phyloP scores from a whole-genome alignment of 129 eudicot genomes.

The Helianthus tuberosus region DNA sequence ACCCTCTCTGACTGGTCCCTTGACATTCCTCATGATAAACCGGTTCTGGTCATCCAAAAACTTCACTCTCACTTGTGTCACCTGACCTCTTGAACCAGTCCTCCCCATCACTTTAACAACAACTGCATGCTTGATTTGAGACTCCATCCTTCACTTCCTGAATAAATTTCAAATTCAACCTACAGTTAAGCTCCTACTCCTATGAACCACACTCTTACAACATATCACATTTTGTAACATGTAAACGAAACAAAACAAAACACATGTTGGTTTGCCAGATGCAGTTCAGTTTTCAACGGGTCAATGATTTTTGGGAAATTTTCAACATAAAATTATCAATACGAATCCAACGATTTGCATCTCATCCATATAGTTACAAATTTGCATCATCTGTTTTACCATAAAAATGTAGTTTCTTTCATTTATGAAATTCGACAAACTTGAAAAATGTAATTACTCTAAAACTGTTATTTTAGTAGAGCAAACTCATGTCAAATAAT shows the following conservation, averaged over 20 bases:
- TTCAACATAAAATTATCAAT: not conserved
- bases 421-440: too few relatives aligned
- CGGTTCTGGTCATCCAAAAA: constrained; percentile 38
- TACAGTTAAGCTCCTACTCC: not conserved
- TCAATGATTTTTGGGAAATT: too few relatives aligned
- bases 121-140: constrained; percentile 40
- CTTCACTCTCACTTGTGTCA: constrained; percentile 46
- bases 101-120: constrained; percentile 45
- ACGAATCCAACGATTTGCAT: not conserved
- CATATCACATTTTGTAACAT: not conserved
- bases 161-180: not conserved
- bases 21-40: constrained; percentile 47
- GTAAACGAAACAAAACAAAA: too few relatives aligned
- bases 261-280: too few relatives aligned
- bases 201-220: not conserved
- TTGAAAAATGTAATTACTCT: too few relatives aligned
- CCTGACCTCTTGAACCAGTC: constrained; percentile 47
- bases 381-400: not conserved
- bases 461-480: too few relatives aligned
- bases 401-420: too few relatives aligned
- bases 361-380: not conserved
- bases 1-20: constrained; percentile 45
- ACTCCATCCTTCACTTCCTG: constrained; percentile 33
- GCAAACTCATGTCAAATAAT: too few relatives aligned
- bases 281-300: too few relatives aligned